These are phyloP conservation scores for Austroboletus festivus DNA, from an alignment of 768 basidiomycete genomes.

Conservation along the genomic window DNA sequence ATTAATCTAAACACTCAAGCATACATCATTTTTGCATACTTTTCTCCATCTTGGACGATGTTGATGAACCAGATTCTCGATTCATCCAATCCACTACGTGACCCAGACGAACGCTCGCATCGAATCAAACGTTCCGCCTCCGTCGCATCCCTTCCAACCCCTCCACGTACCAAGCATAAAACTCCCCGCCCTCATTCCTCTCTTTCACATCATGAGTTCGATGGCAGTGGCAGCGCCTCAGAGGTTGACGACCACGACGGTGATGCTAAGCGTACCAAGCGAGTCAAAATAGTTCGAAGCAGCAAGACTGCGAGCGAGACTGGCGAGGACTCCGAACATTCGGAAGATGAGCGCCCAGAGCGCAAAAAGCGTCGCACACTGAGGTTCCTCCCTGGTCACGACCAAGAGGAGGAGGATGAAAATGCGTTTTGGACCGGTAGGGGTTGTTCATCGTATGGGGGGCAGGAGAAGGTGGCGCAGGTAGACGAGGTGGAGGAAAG, in stretches of 20 bases:
- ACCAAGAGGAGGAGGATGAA: constrained; percentile 55
- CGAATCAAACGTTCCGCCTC: constrained; percentile 64
- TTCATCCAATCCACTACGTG: constrained; percentile 26
- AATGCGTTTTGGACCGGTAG: constrained; percentile 30
- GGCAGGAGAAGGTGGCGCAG: constrained; percentile 3
- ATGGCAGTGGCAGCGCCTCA: constrained; percentile 36
- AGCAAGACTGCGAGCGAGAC: constrained; percentile 13
- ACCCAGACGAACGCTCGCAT: constrained; percentile 20
- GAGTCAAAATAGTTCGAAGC: constrained; percentile 12
- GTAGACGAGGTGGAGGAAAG: constrained; percentile 10
- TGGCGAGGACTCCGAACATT: constrained; percentile 20
- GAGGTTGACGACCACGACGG: constrained; percentile 26
- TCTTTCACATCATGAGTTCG: constrained; percentile 45
- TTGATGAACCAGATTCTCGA: constrained; percentile 35
- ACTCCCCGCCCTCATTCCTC: constrained; percentile 43
- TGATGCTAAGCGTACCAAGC: constrained; percentile 12
- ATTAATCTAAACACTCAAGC: not conserved
- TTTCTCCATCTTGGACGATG: constrained; percentile 13
- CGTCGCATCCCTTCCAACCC: constrained; percentile 61
- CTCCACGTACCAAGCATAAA: constrained; percentile 57
- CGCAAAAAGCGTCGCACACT: constrained; percentile 41
- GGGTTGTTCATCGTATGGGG: constrained; percentile 12
- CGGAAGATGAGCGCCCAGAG: constrained; percentile 15
- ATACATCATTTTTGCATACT: not conserved
- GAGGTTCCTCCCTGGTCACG: constrained; percentile 34